These are phyloP conservation scores for Macrotyloma uniflorum DNA, from an alignment of 306 rosid species.

Conservation along the genomic window DNA sequence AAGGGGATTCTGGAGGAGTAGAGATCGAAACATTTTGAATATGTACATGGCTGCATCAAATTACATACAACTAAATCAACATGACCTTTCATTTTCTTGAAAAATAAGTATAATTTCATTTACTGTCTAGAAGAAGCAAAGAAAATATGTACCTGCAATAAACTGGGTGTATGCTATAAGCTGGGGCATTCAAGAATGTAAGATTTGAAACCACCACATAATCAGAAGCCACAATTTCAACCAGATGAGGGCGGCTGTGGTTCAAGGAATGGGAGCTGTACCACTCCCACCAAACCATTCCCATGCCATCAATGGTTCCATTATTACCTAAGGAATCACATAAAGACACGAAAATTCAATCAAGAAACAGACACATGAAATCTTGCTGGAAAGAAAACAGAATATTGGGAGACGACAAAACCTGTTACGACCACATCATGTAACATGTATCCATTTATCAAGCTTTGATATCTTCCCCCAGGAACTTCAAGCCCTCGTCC, in stretches of 20 bases:
- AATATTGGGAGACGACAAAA: slow-evolving; percentile 28
- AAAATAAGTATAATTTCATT: background rate
- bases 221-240: slow-evolving; percentile 70
- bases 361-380: slow-evolving; percentile 19
- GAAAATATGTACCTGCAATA: slow-evolving; percentile 84
- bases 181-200: slow-evolving; percentile 88
- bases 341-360: slow-evolving; percentile 31
- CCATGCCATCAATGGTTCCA: slow-evolving; percentile 92
- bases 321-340: slow-evolving; percentile 67
- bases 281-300: slow-evolving; percentile 96
- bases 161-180: slow-evolving; percentile 87
- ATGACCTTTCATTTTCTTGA: background rate
- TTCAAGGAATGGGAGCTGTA: slow-evolving; percentile 69
- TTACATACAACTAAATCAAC: slow-evolving; percentile 34
- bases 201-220: slow-evolving; percentile 87
- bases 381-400: background rate
- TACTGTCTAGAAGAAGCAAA: slow-evolving; percentile 25
- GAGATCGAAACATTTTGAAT: slow-evolving; percentile 80
- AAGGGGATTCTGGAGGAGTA: slow-evolving; percentile 80
- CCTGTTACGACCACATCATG: slow-evolving; percentile 94
- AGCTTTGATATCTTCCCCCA: slow-evolving; percentile 79
- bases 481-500: slow-evolving; percentile 92
- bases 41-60: slow-evolving; percentile 76
- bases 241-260: slow-evolving; percentile 91
- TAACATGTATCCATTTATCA: slow-evolving; percentile 82